Base-by-base conservation (phyloP, 441 rosid species). In the Pelargonium fulgidum region DNA sequence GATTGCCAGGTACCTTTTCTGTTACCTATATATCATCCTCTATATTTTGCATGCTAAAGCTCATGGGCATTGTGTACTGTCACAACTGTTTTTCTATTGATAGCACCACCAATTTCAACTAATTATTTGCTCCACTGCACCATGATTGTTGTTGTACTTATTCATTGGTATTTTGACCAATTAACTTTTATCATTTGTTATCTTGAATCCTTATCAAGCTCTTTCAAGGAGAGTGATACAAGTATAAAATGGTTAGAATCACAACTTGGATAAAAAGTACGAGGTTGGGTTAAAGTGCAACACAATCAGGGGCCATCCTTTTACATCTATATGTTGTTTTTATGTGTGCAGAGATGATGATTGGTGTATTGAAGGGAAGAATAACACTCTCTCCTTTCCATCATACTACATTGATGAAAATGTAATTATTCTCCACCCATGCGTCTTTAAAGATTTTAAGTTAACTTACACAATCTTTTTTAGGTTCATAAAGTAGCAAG, bases 351-450 rank as follows among this genome's bases (percentile, higher is more conserved):
- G 99, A 77, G 98, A 90, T 76, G 93, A 90, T 64, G 98, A 89
- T 72, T 92, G 96, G 92, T 82, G 77, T 72, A 33, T 82, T 69
- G 98, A 89, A 68, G 97, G 83, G 77, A 89, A 80, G 76, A 84
- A 84, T 82, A 90, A 86, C 65, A 70, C 83, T 11, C 80, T 85
- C 62, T 85, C 99, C 64, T 88, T 90, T 77, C 99, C 94, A 20
- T 92, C 98, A 66, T 90, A 88, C 81, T 92, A 94, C 69, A 94
- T 92, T 75, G 93, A 94, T 72, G 99, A 92, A 87, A 83, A 94
- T 90, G 99, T 94, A 90, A 84, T 76, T 69, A 68, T 75, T 75
- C 73, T 71, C 68, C 44, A 56, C 22, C n/a, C 72, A n/a, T 66
- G 44, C 42, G 75, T 22, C 48, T 33, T 73, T 74, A 17, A 47